Evolutionary conservation across 768 basidiomycete genomes (phyloP).

Genomic region (Auricularia heimuer): DNA sequence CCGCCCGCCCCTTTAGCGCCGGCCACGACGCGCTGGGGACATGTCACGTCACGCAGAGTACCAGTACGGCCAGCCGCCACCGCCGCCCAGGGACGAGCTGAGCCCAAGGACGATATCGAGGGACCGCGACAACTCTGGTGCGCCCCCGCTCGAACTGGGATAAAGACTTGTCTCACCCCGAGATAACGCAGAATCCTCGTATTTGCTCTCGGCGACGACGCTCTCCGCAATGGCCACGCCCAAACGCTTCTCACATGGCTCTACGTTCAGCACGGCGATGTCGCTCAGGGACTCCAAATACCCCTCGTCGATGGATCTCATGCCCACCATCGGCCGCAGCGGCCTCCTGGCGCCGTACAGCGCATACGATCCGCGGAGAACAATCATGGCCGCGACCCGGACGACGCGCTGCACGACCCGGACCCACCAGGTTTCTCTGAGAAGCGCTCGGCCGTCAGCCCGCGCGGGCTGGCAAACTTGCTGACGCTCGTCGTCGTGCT

Average conservation of each 20-base stretch:
- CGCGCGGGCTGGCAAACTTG: constrained; percentile 77
- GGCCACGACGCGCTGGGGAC: too few species aligned
- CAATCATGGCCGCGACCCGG: constrained; percentile 40
- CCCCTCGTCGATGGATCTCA: not conserved
- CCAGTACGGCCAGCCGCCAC: too few species aligned
- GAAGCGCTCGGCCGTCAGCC: constrained; percentile 48
- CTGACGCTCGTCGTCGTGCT: constrained; percentile 61
- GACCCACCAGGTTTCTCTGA: constrained; percentile 63
- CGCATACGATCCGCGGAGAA: not conserved
- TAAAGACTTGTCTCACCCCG: too few species aligned
- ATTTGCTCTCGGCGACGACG: not conserved
- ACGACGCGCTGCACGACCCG: constrained; percentile 85
- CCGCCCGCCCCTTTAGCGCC: too few species aligned
- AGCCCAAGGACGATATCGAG: too few species aligned
- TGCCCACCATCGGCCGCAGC: not conserved
- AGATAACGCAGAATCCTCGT: not conserved
- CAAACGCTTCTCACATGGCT: not conserved
- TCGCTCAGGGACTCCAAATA: not conserved
- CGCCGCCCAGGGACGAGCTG: too few species aligned
- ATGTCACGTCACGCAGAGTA: too few species aligned
- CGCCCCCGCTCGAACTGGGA: too few species aligned
- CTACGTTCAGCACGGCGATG: not conserved
- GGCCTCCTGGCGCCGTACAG: not conserved
- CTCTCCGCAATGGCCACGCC: not conserved
- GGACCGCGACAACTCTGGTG: too few species aligned